These are phyloP conservation scores for Acmispon strigosus DNA, from an alignment of 306 rosid species.

Conservation along the genomic window DNA sequence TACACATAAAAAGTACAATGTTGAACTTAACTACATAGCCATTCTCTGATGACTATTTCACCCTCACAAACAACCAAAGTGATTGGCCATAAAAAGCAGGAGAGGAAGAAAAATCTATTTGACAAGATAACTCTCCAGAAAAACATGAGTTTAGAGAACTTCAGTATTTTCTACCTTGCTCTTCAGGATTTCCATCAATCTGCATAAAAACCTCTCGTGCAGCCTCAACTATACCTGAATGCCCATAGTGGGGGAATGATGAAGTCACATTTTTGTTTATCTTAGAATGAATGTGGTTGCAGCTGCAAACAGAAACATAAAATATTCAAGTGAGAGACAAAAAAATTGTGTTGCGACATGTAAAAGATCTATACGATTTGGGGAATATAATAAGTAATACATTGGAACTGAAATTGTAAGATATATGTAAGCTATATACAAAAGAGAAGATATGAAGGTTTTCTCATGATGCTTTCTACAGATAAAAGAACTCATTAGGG, in stretches of 20 bases:
- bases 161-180: slow-evolving; percentile 38
- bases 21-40: neutral
- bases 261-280: slow-evolving; percentile 43
- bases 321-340: slow-evolving; percentile 10
- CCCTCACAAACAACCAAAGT: slow-evolving; percentile 11
- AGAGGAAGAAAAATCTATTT: slow-evolving; percentile 7
- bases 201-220: slow-evolving; percentile 74
- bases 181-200: slow-evolving; percentile 60
- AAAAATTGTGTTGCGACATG: neutral
- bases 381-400: neutral
- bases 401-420: neutral
- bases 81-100: neutral
- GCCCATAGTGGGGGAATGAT: slow-evolving; percentile 76
- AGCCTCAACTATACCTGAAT: slow-evolving; percentile 83
- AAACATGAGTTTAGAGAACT: neutral
- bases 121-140: neutral
- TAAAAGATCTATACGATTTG: neutral
- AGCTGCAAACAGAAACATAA: slow-evolving; percentile 38
- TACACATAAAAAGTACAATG: neutral
- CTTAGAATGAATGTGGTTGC: slow-evolving; percentile 35
- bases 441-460: neutral
- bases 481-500: neutral
- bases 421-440: neutral
- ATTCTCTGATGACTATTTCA: neutral
- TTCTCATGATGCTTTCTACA: neutral